These are phyloP conservation scores for Alternaria metachromatica DNA, from an alignment of 2,329 filamentous ascomycete species.

Conservation along the genomic window DNA sequence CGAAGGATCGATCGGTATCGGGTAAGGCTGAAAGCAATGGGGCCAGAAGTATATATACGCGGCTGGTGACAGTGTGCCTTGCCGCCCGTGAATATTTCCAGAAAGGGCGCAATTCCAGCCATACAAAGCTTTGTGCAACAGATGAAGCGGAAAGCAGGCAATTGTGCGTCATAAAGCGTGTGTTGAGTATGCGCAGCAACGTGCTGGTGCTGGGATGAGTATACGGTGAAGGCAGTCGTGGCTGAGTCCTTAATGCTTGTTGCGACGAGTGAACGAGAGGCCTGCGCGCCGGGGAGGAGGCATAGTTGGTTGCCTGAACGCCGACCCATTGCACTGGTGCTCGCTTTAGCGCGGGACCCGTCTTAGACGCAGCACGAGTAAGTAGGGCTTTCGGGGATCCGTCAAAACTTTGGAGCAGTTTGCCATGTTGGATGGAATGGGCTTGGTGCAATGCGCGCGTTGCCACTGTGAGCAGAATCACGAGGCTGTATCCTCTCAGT, in stretches of 20 bases:
- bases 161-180: conserved; percentile 26
- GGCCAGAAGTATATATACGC: conserved; percentile 22
- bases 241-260: conserved; percentile 19
- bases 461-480: not conserved
- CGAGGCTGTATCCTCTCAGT: not conserved
- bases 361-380: not conserved
- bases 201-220: conserved; percentile 1
- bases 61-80: conserved; percentile 2
- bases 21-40: conserved; percentile 31
- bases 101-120: conserved; percentile 13
- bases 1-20: conserved; percentile 19
- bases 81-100: conserved; percentile 9
- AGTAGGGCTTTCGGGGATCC: not conserved
- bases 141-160: conserved; percentile 7
- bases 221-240: conserved; percentile 25
- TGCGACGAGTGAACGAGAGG: conserved; percentile 8
- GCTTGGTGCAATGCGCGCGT: not conserved
- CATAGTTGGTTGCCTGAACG: conserved; percentile 8
- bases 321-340: conserved; percentile 1
- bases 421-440: not conserved
- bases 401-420: not conserved
- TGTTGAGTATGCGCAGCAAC: conserved; percentile 23
- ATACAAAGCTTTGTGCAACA: conserved; percentile 5
- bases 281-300: not conserved
- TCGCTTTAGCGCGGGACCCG: not conserved